Conservation (phyloP, 345 rosid genomes). For the Salix udensis region DNA sequence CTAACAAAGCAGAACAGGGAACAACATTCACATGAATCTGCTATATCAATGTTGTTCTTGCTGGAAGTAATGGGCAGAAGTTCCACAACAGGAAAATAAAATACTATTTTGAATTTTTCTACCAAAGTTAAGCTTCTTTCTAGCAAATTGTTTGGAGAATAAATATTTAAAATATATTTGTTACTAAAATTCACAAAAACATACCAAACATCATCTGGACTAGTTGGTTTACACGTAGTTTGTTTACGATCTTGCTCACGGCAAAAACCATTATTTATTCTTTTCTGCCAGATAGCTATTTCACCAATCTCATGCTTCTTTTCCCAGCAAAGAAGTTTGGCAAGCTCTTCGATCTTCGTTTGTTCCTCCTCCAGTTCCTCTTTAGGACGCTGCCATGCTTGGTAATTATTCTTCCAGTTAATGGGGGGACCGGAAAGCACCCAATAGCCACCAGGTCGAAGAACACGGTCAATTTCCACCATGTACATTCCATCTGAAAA, state of each 20-base stretch:
- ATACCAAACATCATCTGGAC: constrained; percentile 30
- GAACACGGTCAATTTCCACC: constrained; percentile 37
- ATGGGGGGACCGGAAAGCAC: constrained; percentile 36
- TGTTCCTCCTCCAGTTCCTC: constrained; percentile 30
- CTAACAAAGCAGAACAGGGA: background rate
- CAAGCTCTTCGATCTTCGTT: constrained; percentile 24
- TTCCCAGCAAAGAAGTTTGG: constrained; percentile 36
- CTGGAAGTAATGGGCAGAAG: background rate
- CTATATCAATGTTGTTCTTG: background rate
- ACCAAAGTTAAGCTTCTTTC: too few species aligned
- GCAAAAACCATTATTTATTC: constrained; percentile 17
- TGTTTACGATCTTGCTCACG: constrained; percentile 12
- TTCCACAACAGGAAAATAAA: too few species aligned
- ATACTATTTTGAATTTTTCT: too few species aligned
- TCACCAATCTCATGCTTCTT: constrained; percentile 34
- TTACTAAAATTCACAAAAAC: background rate
- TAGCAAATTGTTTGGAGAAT: too few species aligned
- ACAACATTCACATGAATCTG: background rate
- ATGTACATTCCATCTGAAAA: constrained; percentile 32
- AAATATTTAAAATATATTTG: too few species aligned
- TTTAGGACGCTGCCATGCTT: constrained; percentile 32
- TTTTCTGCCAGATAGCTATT: constrained; percentile 33
- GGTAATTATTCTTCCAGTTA: constrained; percentile 26
- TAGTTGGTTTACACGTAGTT: constrained; percentile 24
- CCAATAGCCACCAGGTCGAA: constrained; percentile 36